Conservation (phyloP, 192 early-diverging fungal species). For the Irineochytrium annulatum region DNA sequence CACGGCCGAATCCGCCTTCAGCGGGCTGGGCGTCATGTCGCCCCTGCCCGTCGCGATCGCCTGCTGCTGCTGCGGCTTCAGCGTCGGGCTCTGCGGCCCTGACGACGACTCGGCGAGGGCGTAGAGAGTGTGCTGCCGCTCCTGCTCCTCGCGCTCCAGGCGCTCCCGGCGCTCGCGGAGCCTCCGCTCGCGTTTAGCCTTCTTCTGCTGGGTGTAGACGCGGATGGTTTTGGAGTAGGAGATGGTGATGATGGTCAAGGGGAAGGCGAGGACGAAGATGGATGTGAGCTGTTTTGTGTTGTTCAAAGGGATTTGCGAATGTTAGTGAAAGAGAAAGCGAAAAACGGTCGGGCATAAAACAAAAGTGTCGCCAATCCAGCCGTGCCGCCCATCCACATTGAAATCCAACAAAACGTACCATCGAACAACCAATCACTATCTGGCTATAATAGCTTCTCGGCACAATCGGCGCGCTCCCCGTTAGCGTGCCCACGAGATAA, state of each 20-base stretch:
- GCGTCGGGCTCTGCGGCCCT: neutral
- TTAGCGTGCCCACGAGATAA: neutral
- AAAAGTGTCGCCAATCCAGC: neutral
- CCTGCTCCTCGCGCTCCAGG: neutral
- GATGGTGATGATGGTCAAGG: conserved; percentile 11
- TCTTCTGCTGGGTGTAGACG: neutral
- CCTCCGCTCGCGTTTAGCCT: neutral
- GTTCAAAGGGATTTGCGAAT: too few relatives aligned
- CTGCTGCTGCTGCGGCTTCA: neutral
- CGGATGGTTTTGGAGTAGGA: conserved; percentile 8
- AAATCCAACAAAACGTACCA: neutral
- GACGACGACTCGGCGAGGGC: neutral
- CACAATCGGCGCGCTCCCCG: neutral
- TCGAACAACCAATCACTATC: neutral
- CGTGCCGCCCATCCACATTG: too few relatives aligned
- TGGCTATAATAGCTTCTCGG: neutral
- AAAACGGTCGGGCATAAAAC: neutral
- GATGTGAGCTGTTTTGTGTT: conserved; percentile 8
- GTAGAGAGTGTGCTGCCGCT: neutral
- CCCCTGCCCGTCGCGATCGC: neutral
- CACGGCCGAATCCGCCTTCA: neutral
- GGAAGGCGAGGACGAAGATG: conserved; percentile 9
- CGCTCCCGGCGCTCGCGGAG: neutral
- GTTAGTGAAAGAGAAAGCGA: neutral
- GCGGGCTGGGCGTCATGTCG: too few relatives aligned